Base-by-base conservation (phyloP, 129 eudicot species). In the Flaveria robusta region DNA sequence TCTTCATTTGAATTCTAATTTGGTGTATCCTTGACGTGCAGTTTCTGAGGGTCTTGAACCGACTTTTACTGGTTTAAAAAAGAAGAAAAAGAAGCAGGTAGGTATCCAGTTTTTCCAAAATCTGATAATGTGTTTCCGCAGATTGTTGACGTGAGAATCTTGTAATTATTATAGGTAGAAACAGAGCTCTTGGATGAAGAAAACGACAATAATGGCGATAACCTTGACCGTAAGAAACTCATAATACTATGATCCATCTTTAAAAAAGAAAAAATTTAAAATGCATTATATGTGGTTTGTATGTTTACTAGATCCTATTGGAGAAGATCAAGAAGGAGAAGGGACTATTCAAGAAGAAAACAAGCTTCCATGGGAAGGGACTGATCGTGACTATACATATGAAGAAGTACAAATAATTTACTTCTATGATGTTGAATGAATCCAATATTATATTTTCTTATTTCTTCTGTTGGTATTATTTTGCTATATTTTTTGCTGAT, bases 81-180 rank as follows among this genome's bases (percentile, higher is more conserved):
- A 90, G 90, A 92, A 92, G 80, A 92, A 92, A 79, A 92, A 92
- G 84, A 92, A 90, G 46, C 89, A 72, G 81, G 98, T 92, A 54
- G 83, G 83, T 58, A 18, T 24, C 31, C 10, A 2, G 3, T 13
- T 29, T n/a, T 22, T 16, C 5, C 15, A 13, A 5, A 26, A 47
- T 23, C 27, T 41, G 11, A 37, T 67, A 39, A 14, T 19, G 41
- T 67, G 31, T 26, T 55, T 69, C 2, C 12, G 63, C 16, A 27
- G 14, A 66, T 23, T 19, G 56, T 9, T 54, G 23, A 70, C 23
- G 5, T 26, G n/a, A 58, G 39, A 37, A 66, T 65, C 4, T 66
- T 82, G n/a, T 52, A 15, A 69, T 59, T 55, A 20, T 65, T 81
- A 68, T 89, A 90, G 98, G 88, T 77, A 19, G 85, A 81, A 46